These are phyloP conservation scores for Allium cepa DNA, from an alignment of 106 monocot species.

Conservation along the genomic window DNA sequence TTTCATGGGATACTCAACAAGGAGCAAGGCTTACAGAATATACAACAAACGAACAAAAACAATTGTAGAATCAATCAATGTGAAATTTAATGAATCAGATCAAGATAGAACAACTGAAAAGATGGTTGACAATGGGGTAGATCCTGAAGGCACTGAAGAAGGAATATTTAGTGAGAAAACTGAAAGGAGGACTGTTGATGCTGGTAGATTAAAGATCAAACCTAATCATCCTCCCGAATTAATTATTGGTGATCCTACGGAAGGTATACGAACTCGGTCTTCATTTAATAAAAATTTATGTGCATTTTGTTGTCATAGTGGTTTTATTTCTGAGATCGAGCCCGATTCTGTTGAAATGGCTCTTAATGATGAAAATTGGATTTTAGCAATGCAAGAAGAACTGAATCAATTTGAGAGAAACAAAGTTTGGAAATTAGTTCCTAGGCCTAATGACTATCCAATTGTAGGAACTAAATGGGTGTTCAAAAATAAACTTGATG, in stretches of 20 bases:
- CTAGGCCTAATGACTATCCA: not conserved
- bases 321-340: not conserved
- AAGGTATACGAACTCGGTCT: not conserved
- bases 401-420: not conserved
- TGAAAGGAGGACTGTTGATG: no score
- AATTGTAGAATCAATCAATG: no score
- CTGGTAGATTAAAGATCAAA: no score
- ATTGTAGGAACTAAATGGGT: constrained; percentile 1
- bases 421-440: not conserved
- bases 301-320: not conserved
- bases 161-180: no score
- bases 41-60: no score
- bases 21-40: no score
- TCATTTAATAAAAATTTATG: not conserved
- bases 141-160: no score
- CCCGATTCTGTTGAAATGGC: not conserved
- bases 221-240: not conserved
- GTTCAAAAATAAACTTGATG: not conserved
- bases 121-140: not conserved
- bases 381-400: not conserved
- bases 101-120: not conserved
- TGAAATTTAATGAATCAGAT: no score
- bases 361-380: not conserved
- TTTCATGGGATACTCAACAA: no score
- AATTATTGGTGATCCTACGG: not conserved